A percentile compares a stretch with the other conserved stretches of the same genome.
Conservation (phyloP, 208 protist species). For the Acanthamoeba royreba region DNA sequence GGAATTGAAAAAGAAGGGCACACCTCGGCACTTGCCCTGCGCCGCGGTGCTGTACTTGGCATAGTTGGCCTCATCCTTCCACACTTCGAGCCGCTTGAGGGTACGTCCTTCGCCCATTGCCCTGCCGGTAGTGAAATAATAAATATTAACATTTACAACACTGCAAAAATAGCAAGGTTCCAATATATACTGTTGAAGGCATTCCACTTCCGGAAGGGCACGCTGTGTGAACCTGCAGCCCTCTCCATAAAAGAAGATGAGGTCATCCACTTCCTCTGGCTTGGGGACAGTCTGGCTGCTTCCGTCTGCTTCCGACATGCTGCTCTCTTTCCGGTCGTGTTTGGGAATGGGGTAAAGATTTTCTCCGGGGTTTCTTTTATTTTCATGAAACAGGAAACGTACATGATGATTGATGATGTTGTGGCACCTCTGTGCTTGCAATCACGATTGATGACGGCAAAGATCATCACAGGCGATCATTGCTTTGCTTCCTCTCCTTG, state of each 20-base stretch:
- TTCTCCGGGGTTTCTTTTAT: too few species aligned
- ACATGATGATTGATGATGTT: too few species aligned
- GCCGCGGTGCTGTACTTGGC: background rate
- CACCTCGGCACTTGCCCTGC: constrained; percentile 6
- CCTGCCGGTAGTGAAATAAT: too few species aligned
- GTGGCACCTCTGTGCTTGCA: too few species aligned
- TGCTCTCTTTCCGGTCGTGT: too few species aligned
- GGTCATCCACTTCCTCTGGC: background rate
- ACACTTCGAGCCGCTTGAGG: background rate
- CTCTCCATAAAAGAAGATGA: constrained; percentile 29
- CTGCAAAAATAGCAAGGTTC: background rate
- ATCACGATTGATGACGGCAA: too few species aligned
- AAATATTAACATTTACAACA: too few species aligned
- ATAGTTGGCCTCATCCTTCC: background rate
- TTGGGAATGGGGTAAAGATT: too few species aligned
- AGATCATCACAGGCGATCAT: too few species aligned
- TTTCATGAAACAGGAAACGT: too few species aligned
- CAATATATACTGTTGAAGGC: background rate
- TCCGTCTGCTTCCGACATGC: background rate
- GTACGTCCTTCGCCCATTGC: background rate
- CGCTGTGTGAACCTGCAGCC: background rate
- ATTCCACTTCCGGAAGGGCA: constrained; percentile 30
- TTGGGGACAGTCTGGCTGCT: too few species aligned
- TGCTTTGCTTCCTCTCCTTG: background rate
- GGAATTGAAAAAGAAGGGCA: constrained; percentile 28